phyloP scores from a whole-genome alignment of 805 yeast species.

The Candida tibetensis region DNA sequence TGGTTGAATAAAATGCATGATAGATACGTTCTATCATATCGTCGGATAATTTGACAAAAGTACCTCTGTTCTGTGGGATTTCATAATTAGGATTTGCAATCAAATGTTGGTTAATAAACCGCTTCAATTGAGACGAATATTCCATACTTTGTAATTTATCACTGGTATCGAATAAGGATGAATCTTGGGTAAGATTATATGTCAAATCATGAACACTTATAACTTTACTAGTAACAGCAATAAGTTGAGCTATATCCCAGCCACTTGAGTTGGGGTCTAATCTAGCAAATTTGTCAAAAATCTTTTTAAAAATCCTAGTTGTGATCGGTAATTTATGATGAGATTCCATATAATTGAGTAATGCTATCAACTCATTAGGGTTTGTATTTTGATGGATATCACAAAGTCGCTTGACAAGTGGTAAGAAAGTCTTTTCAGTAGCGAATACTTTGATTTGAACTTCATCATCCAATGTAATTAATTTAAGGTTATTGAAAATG shows the following conservation, averaged over 20 bases:
- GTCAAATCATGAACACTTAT: slow-evolving; percentile 14
- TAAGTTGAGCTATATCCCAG: slow-evolving; percentile 10
- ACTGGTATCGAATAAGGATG: slow-evolving; percentile 2
- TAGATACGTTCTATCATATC: slow-evolving; percentile 14
- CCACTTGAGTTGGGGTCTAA: slow-evolving; percentile 4
- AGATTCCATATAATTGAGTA: slow-evolving; percentile 19
- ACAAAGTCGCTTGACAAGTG: slow-evolving; percentile 13
- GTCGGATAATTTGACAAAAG: slow-evolving; percentile 22
- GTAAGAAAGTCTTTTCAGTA: slow-evolving; percentile 24
- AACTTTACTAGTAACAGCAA: slow-evolving; percentile 13
- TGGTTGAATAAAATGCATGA: slow-evolving; percentile 12
- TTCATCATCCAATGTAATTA: slow-evolving; percentile 11
- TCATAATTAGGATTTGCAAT: slow-evolving; percentile 1
- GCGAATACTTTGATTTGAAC: slow-evolving; percentile 16
- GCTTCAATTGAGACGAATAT: slow-evolving; percentile 13
- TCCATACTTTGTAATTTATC: slow-evolving; percentile 6
- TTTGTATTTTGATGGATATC: not conserved
- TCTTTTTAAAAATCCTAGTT: slow-evolving; percentile 24
- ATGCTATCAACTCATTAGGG: not conserved
- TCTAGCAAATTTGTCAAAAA: slow-evolving; percentile 15
- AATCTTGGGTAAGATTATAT: slow-evolving; percentile 9
- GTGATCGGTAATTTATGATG: slow-evolving; percentile 29
- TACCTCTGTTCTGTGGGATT: slow-evolving; percentile 12
- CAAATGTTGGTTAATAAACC: slow-evolving; percentile 14
- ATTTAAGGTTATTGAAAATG: slow-evolving; percentile 14